Base-by-base conservation (phyloP, 352 stramenopile genomes). In the Pythium sp. region DNA sequence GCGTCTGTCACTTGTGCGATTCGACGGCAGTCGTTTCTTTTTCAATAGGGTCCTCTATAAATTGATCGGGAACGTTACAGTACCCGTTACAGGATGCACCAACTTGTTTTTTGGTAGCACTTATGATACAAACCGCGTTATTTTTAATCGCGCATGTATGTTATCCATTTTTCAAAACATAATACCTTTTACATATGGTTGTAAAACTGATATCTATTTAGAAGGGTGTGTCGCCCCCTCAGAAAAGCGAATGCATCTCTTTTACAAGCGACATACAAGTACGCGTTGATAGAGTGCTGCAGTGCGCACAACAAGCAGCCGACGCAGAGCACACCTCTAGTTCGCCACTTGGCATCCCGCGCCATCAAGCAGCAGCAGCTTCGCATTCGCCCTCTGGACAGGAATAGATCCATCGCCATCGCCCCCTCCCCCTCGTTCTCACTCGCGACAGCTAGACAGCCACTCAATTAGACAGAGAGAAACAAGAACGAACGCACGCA, bases 11-110 rank as follows among this genome's bases (percentile, higher is more conserved):
- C 43, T 51, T 51, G 43, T 51, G 7, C 43, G 43, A 51, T 51
- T 51, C 43, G 43, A 51, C 43, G 43, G 18, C 60, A 54, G 18
- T 28, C 60, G 46, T 65, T 65, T 65, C 60, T 58, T 38, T 63
- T 24, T 54, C 24, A 54, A 14, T 14, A 12, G 28, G 32, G 15
- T n/a, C 28, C 58, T 64, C 22, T 64, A 64, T n/a, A 64, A 64
- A 55, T n/a, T 5, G 26, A 64, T 64, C 8, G 20, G 12, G 18
- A 46, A 2, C 30, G 43, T 51, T 51, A 24, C 43, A n/a, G 20
- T 51, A 22, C 43, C 18, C 15, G 43, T 51, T 51, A 22, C 43
- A n/a, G 15, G 41, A 49, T 49, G 41, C 41, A 1, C 18, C 4
- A 22, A 8, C 5, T 6, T 20, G 15, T 6, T 49, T n/a, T n/a